phyloP scores from a whole-genome alignment of 2,329 filamentous ascomycete genomes.

The Aspergillus viridinutans region DNA sequence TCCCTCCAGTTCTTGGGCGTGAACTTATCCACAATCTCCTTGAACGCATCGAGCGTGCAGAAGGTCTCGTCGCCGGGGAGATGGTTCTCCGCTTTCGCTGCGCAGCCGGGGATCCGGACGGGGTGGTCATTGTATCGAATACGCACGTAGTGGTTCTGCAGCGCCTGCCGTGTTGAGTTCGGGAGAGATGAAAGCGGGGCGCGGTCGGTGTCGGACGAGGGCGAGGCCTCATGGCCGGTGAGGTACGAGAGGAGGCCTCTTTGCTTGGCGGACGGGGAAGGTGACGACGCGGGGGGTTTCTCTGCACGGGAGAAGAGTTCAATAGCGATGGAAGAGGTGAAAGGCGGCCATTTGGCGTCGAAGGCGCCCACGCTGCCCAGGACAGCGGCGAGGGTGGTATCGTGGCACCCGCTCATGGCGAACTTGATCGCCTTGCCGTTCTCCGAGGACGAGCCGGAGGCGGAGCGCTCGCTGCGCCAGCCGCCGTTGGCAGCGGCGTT shows the following conservation, averaged over 20 bases:
- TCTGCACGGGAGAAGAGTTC: conserved; percentile 66
- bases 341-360: conserved; percentile 78
- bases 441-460: conserved; percentile 43
- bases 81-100: conserved; percentile 68
- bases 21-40: conserved; percentile 84
- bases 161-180: conserved; percentile 21
- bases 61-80: conserved; percentile 81
- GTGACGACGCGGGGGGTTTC: not conserved
- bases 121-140: conserved; percentile 86
- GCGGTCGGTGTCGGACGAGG: conserved; percentile 26
- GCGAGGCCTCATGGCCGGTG: conserved; percentile 18
- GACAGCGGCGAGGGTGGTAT: conserved; percentile 82
- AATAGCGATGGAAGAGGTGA: conserved; percentile 85
- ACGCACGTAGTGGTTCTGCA: conserved; percentile 75
- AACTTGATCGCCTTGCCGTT: conserved; percentile 58
- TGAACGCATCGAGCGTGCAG: conserved; percentile 90
- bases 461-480: conserved; percentile 48
- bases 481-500: conserved; percentile 59
- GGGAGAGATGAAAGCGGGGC: conserved; percentile 28
- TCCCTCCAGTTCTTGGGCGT: conserved; percentile 75
- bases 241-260: conserved; percentile 32
- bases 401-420: conserved; percentile 80
- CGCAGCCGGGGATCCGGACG: conserved; percentile 77
- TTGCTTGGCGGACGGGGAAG: conserved; percentile 22
- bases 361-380: conserved; percentile 77